These are phyloP conservation scores for Microstegium vimineum DNA, from an alignment of 176 grass and related monocot genomes.

Conservation along the genomic window DNA sequence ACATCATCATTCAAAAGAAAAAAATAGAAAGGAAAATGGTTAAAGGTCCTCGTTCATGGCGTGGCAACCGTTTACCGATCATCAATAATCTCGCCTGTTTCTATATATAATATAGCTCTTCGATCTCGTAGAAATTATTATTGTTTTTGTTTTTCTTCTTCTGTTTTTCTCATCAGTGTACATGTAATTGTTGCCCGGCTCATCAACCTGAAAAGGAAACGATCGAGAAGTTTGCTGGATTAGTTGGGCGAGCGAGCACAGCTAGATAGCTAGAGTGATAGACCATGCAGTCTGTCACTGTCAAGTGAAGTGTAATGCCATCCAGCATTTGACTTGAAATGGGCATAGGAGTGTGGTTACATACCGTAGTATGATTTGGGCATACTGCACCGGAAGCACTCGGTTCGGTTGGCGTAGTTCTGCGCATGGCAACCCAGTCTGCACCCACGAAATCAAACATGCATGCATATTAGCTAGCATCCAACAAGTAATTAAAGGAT, in stretches of 20 bases:
- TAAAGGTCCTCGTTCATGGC: neutral
- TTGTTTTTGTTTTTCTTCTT: neutral
- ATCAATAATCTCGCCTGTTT: neutral
- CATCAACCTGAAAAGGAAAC: conserved; percentile 31
- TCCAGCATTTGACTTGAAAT: neutral
- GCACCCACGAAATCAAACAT: neutral
- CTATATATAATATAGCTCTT: too few relatives aligned
- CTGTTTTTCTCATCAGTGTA: neutral
- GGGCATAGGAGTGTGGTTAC: neutral
- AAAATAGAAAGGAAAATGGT: neutral
- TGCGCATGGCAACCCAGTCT: conserved; percentile 73
- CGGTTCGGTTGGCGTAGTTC: conserved; percentile 78
- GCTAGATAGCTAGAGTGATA: neutral
- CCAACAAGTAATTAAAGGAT: neutral
- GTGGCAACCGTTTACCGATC: neutral
- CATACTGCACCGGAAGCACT: conserved; percentile 70
- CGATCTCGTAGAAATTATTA: neutral
- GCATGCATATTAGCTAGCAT: too few relatives aligned
- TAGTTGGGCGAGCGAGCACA: neutral
- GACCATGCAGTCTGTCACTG: conserved; percentile 20
- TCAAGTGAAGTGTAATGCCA: conserved; percentile 1
- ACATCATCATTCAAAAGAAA: conserved; percentile 2
- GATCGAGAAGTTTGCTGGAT: neutral
- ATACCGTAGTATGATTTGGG: conserved; percentile 73
- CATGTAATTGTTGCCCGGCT: neutral